Base-by-base conservation (phyloP, 495 filamentous ascomycete species). In the Penicillium ochrochloron region DNA sequence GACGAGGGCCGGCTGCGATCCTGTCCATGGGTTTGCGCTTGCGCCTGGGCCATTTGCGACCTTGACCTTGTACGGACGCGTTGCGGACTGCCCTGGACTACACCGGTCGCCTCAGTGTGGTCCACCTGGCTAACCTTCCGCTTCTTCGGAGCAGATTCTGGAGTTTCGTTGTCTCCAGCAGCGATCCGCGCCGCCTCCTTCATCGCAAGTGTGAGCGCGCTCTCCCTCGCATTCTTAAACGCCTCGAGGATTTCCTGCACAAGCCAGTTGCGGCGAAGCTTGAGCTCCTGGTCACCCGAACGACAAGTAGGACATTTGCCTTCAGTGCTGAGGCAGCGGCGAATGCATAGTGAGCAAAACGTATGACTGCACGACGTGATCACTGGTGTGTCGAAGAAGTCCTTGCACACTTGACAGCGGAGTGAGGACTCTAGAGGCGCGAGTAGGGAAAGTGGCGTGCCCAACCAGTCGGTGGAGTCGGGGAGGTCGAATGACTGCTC, bases 331-430 rank as follows among this genome's bases (percentile, higher is more conserved):
- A 99, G 81, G 64, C 89, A 91, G 58, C 93, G 82, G 17, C 95
- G 91, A 64, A 99, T 97, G 75, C 95, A 99, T 33, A 94, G 75
- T 17, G 93, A 97, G 82, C 95, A 99, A 73, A 99, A 99, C 0
- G 95, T 97, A 75, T 99, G 95, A 46, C 86, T 90, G 82, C 95
- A 99, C 0, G 89, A 90, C 1, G 95, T 99, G 59, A 97, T 88
- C 82, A 99, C 94, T 1, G 95, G 95, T 25, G 91, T 93, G 63
- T 86, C 85, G 79, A 90, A 98, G 76, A 97, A 96, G 74, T 99
- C 95, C 77, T 97, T 98, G 84, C 95, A 99, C 61, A 99, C 90
- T 70, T 97, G 90, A 76, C 95, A 99, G 66, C 94, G 91, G 17
- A 99, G 84, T 17, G 92, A 86, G 44, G 92, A 86, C 70, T 99